Evolutionary conservation across 176 grass and related monocot species (phyloP), one percentile per base, ranked within the genome.

Genomic region (Melocanna baccifera): DNA sequence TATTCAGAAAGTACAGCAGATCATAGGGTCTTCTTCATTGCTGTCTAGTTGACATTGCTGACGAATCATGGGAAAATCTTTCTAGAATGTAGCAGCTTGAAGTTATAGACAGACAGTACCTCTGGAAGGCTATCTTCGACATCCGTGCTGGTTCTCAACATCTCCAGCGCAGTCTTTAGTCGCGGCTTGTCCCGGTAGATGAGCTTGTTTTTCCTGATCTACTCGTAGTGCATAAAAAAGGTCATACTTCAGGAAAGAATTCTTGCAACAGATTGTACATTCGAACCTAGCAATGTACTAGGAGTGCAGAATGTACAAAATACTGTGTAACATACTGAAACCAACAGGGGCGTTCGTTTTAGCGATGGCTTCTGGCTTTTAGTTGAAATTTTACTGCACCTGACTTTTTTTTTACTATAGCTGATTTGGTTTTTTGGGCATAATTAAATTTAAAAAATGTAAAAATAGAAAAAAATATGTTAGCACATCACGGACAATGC

Each of bases 111-210:
- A 4, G 32, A 34, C 32, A 34, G 67, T 86, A 94, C 90, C 96
- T 88, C 72, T 12, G 89, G 85, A 78, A 99, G 62, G 78, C 83
- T 87, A 34, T 91, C 88, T 37, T 99, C 96, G 19, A 99, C 81
- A 23, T 96, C 78, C 87, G 94, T 94, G 88, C 93, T 94, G 20
- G 91, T 92, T 74, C 96, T 70, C 18, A 99, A 91, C 78, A 96
- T 70, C 87, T 99, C 93, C 32, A 99, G 80, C 1, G 91, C 96
- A 0, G 93, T 96, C 78, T 99, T 99, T 6, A 99, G 89, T 36
- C 96, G 88, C 9, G 91, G 96, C 63, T 96, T 99, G 70, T 92
- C 96, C 78, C 96, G 89, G 86, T 99, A 99, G 55, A 98, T 98
- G 67, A 93, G 90, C 82, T 90, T 94, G 74, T 96, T 99, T 76